A percentile compares a stretch with the other conserved stretches of the same genome.
Conservation (phyloP, 306 rosid genomes). For the Alnus glutinosa region DNA sequence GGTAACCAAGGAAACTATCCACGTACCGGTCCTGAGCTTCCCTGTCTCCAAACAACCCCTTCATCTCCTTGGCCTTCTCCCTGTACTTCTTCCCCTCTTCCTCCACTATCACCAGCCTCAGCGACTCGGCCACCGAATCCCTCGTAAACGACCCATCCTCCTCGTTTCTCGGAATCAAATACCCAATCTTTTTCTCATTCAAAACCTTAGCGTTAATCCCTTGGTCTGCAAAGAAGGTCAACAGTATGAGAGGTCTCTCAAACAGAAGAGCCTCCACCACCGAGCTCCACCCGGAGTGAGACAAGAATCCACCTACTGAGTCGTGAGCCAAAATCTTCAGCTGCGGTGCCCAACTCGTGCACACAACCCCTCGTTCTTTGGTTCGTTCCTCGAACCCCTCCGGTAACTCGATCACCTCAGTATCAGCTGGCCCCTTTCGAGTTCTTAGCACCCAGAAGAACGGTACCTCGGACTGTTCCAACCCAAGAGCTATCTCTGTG, state of each 20-base stretch:
- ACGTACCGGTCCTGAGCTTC: slow-evolving; percentile 16
- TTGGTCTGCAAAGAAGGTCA: slow-evolving; percentile 32
- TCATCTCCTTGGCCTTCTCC: slow-evolving; percentile 37
- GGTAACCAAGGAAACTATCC: slow-evolving; percentile 18
- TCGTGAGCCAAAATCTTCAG: slow-evolving; percentile 39
- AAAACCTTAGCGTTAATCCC: slow-evolving; percentile 35
- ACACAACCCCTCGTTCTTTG: slow-evolving; percentile 37
- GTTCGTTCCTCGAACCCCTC: slow-evolving; percentile 50
- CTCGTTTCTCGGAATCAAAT: slow-evolving; percentile 32
- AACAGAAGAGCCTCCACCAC: slow-evolving; percentile 35
- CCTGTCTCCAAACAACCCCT: slow-evolving; percentile 19
- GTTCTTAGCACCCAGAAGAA: slow-evolving; percentile 45
- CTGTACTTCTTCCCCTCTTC: slow-evolving; percentile 39
- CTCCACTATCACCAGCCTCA: slow-evolving; percentile 29
- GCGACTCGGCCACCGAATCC: slow-evolving; percentile 32
- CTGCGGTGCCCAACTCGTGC: slow-evolving; percentile 45
- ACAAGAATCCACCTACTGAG: slow-evolving; percentile 43
- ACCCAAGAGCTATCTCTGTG: slow-evolving; percentile 42
- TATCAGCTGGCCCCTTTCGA: slow-evolving; percentile 4
- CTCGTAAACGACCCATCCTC: slow-evolving; percentile 36
- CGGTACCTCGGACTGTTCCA: slow-evolving; percentile 37
- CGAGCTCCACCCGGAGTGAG: slow-evolving; percentile 53
- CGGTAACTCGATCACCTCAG: slow-evolving; percentile 27
- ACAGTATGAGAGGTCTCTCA: slow-evolving; percentile 29
- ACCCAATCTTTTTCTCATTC: slow-evolving; percentile 42